Conservation (phyloP, 2,329 filamentous ascomycete species). For the Ophiostoma novo-ulmi region DNA sequence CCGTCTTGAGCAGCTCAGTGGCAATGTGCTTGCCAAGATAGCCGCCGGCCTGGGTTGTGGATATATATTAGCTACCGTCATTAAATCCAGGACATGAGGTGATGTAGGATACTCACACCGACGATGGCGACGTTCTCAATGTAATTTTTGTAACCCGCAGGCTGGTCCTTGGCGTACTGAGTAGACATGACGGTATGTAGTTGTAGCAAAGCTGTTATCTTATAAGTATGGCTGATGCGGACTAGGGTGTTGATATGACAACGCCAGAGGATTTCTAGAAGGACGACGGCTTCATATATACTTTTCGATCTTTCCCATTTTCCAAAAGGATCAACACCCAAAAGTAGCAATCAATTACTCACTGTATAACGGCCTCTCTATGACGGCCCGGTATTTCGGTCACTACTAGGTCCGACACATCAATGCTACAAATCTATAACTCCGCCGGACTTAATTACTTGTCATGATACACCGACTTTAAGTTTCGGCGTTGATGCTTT, state of each 20-base stretch:
- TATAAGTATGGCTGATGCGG: background rate
- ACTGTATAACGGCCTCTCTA: background rate
- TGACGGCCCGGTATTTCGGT: background rate
- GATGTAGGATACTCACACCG: constrained; percentile 27
- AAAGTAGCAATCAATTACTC: background rate
- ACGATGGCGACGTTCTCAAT: constrained; percentile 31
- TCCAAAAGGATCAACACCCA: background rate
- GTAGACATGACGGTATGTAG: constrained; percentile 1
- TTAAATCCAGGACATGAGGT: background rate
- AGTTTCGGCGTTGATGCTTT: background rate
- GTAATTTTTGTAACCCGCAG: constrained; percentile 31
- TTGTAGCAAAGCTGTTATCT: background rate
- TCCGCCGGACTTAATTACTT: background rate
- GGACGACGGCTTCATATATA: background rate
- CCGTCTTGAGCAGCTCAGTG: constrained; percentile 29
- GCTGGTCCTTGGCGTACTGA: constrained; percentile 32
- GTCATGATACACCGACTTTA: background rate
- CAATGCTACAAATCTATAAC: background rate
- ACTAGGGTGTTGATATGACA: background rate
- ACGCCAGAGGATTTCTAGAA: background rate
- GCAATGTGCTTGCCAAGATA: constrained; percentile 28
- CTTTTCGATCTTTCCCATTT: background rate
- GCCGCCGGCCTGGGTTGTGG: constrained; percentile 28
- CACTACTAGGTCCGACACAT: background rate
- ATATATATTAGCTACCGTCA: constrained; percentile 4